Conservation (phyloP, 345 rosid genomes). For the Combretum micranthum region DNA sequence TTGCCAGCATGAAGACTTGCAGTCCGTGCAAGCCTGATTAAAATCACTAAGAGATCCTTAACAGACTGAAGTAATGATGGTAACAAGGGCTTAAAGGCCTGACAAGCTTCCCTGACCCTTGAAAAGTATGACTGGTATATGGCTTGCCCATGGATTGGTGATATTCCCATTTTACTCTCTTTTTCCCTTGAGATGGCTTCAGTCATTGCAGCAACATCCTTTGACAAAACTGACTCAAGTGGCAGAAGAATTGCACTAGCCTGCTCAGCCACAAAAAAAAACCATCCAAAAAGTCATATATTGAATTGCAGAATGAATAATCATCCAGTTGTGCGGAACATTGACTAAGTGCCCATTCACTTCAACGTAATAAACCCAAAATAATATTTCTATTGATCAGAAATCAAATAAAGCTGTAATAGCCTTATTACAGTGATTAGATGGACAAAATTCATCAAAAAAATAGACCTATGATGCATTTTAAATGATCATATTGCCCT, state of each 20-base stretch:
- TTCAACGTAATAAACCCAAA: too few relatives aligned
- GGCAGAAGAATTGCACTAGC: constrained; percentile 76
- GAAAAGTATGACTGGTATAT: constrained; percentile 76
- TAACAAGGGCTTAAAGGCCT: constrained; percentile 50
- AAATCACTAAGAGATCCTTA: constrained; percentile 52
- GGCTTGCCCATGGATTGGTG: constrained; percentile 84
- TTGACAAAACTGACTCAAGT: constrained; percentile 62
- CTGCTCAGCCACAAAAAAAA: constrained; percentile 26
- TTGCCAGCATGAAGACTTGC: constrained; percentile 88
- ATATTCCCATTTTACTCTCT: constrained; percentile 74
- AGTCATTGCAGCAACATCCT: constrained; percentile 81
- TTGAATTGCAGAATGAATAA: constrained; percentile 2
- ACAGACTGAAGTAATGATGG: constrained; percentile 51
- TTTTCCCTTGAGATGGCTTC: constrained; percentile 67
- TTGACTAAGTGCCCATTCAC: too few relatives aligned
- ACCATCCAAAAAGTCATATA: constrained; percentile 4
- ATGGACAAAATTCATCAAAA: too few relatives aligned
- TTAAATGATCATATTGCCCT: too few relatives aligned
- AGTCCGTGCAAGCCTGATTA: constrained; percentile 69
- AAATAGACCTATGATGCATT: too few relatives aligned
- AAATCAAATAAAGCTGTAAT: too few relatives aligned
- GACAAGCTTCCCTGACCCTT: constrained; percentile 69
- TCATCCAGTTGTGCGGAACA: background rate
- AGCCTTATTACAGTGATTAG: too few relatives aligned
- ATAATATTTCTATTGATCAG: too few relatives aligned